These are phyloP conservation scores for Aplosporella prunicola DNA, from an alignment of 2,329 filamentous ascomycete genomes.

Conservation along the genomic window DNA sequence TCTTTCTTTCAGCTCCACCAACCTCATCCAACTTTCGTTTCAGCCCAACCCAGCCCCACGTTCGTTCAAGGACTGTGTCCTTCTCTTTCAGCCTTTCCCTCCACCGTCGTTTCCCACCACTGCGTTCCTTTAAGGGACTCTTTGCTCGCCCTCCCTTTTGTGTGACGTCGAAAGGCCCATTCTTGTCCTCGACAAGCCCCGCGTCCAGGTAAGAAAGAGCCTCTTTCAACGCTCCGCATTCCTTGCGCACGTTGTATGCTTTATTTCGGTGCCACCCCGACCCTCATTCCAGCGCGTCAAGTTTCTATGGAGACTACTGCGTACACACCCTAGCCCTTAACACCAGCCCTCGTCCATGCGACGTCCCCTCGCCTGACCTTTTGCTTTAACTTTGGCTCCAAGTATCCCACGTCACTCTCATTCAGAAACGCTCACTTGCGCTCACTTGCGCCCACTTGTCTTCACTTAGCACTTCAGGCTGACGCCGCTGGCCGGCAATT, in stretches of 20 bases:
- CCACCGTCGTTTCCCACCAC: no score
- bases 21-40: no score
- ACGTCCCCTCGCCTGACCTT: not conserved
- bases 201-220: no score
- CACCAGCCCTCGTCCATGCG: not conserved
- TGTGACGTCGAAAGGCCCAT: no score
- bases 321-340: not conserved
- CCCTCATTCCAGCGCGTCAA: constrained; percentile 6
- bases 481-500: constrained; percentile 10
- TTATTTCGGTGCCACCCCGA: no score
- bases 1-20: no score
- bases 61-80: no score
- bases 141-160: no score
- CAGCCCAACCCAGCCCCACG: no score
- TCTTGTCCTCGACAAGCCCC: no score
- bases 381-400: not conserved
- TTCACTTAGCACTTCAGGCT: constrained; percentile 1
- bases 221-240: not conserved
- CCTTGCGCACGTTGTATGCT: constrained; percentile 2
- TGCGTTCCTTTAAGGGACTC: no score
- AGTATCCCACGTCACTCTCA: not conserved
- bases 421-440: not conserved
- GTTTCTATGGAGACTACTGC: constrained; percentile 6
- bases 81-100: no score
- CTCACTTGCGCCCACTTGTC: not conserved